Evolutionary conservation across 1,284 basidiomycete genomes (phyloP), one percentile per base, ranked within the genome.

Genomic region (Apiotrichum gracile): DNA sequence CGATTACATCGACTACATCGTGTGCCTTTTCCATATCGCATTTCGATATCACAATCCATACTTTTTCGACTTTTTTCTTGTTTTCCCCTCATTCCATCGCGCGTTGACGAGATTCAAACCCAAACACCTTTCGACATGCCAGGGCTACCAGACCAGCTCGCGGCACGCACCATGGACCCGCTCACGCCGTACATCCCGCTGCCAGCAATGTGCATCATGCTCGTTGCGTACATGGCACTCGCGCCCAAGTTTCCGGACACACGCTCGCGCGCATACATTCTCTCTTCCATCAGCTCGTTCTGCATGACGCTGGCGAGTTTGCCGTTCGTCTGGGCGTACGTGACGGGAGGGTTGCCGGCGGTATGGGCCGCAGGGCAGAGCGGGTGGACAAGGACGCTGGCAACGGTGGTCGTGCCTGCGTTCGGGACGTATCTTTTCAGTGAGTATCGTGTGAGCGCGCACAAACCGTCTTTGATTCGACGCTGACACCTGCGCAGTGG

Each of bases 261-360:
- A 41, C 81, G 80, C 59, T 76, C 80, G 59, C 68, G 71, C 19
- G 75, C 82, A 42, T 85, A 83, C 78, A 67, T 84, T 44, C 73
- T 84, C 33, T 81, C 82, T 1, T 68, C 77, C 2, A 55, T 79
- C 29, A 76, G 79, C 6, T 77, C 78, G 39, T 61, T 60, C 2
- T 46, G 63, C 31, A 82, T 83, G 80, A 78, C 78, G 9, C 13
- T 77, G 9, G 61, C 63, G 26, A 79, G 79, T 42, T 47, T 83
- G 7, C 82, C 82, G 0, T 80, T 80, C 59, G 46, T 81, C 1
- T 68, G 55, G 39, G 76, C 76, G 47, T 82, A 78, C 58, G 26
- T 76, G 4, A 13, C 35, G 4, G 59, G 61, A 16, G 75, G 76
- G 0, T 26, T 71, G 2, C 57, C 40, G 13, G 47, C 19, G 0